Conservation (phyloP, 306 rosid species). For the Rosa rugosa region DNA sequence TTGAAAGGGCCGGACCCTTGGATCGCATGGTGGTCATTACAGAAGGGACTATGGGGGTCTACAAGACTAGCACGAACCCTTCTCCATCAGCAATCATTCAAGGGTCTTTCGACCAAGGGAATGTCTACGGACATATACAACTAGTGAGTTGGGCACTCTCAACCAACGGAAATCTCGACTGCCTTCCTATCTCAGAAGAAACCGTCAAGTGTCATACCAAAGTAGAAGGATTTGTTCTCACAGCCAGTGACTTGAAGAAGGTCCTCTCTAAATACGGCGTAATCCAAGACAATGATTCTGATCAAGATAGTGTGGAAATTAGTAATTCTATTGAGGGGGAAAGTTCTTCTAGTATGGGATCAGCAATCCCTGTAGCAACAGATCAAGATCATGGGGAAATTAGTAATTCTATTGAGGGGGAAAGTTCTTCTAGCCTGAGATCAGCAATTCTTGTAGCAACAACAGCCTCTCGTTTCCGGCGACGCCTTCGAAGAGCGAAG, state of each 20-base stretch:
- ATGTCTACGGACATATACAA: neutral
- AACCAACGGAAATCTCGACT: neutral
- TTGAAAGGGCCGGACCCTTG: neutral
- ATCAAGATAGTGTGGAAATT: no score
- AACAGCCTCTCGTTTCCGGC: neutral
- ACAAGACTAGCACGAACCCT: neutral
- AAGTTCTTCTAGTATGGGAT: no score
- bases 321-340: no score
- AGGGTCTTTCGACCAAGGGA: neutral
- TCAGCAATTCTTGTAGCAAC: neutral
- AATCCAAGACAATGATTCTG: neutral
- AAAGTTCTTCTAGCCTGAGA: neutral
- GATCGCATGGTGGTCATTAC: neutral
- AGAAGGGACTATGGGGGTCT: neutral
- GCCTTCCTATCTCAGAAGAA: neutral
- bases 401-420: neutral
- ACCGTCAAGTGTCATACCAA: neutral
- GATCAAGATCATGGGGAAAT: neutral
- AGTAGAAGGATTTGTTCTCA: neutral
- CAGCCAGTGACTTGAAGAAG: neutral
- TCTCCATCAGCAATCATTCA: neutral
- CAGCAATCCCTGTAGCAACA: no score
- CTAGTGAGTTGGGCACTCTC: neutral
- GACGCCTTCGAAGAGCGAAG: neutral
- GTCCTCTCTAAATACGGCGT: no score